Evolutionary conservation across 108 stramenopile species (phyloP), one percentile per base, ranked within the genome.

Genomic region (Discostella stelligeroides): DNA sequence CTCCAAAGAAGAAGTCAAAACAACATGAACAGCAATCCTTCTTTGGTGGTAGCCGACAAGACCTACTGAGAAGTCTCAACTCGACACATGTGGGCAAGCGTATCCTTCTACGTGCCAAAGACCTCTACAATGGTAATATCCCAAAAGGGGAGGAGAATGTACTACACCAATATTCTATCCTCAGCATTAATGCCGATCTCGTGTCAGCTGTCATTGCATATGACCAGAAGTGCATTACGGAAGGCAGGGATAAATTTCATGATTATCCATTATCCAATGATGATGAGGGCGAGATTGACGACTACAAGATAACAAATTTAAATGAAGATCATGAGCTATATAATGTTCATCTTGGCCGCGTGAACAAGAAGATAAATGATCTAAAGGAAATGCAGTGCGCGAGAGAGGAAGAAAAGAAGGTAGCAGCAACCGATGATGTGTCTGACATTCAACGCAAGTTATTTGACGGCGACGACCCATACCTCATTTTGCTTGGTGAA

Each of bases 391-490:
- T 12, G 11, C 11, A 53, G 12, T 8, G 28, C 54, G 28, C 6
- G 54, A 27, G 25, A 28, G 28, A 29, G 5, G 54, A 55, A 55
- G 54, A 24, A 55, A 55, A 55, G 54, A 55, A 55, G 54, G 15
- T 27, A 4, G 24, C 54, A 15, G 51, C 3, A 55, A 14, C 28
- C 10, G 7, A 49, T 4, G 48, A 49, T 5, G 23, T 55, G 2
- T 55, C 14, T 29, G 54, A 55, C 28, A 2, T 55, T 28, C 23
- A 27, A 11, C 3, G 15, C 2, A 29, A 27, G 54, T 27, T 55
- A 27, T 15, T 27, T 27, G 27, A 55, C 3, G 28, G 27, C 15
- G 9, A 10, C 4, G 27, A 55, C 2, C 7, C 54, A 27, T 4
- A 4, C 28, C 1, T 4, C 2, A 24, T 55, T 27, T 15, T 55